phyloP scores from a whole-genome alignment of 345 rosid genomes.

The Lagerstroemia speciosa region DNA sequence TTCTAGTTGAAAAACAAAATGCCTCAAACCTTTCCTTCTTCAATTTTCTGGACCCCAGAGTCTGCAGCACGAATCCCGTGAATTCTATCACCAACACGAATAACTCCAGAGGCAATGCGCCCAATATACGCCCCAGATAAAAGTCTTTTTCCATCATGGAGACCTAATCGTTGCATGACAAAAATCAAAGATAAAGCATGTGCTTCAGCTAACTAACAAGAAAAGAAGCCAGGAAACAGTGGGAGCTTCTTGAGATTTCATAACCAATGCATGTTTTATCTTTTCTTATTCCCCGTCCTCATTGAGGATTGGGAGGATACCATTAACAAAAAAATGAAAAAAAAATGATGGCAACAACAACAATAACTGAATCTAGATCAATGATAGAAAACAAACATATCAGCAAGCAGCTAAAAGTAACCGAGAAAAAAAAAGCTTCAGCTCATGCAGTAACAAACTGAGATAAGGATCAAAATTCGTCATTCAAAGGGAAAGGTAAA shows the following conservation, averaged over 20 bases:
- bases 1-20: not conserved
- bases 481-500: not conserved
- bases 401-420: no score
- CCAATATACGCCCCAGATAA: slow-evolving; percentile 95
- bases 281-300: no score
- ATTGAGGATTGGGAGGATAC: no score
- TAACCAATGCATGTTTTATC: no score
- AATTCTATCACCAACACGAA: slow-evolving; percentile 73
- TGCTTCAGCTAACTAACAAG: not conserved
- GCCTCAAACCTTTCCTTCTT: slow-evolving; percentile 81
- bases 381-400: not conserved
- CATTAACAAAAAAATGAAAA: no score
- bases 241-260: not conserved
- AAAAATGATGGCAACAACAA: not conserved
- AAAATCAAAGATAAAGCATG: not conserved
- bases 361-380: not conserved
- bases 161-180: slow-evolving; percentile 42
- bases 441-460: not conserved
- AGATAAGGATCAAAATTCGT: not conserved
- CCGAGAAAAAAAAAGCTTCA: no score
- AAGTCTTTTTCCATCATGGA: slow-evolving; percentile 96
- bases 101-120: slow-evolving; percentile 61
- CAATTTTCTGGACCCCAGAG: slow-evolving; percentile 67
- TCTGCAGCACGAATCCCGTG: slow-evolving; percentile 66
- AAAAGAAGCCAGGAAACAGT: slow-evolving; percentile 2